Evolutionary conservation across 495 filamentous ascomycete genomes (phyloP).

Genomic region (Friedmanniomyces endolithicus): DNA sequence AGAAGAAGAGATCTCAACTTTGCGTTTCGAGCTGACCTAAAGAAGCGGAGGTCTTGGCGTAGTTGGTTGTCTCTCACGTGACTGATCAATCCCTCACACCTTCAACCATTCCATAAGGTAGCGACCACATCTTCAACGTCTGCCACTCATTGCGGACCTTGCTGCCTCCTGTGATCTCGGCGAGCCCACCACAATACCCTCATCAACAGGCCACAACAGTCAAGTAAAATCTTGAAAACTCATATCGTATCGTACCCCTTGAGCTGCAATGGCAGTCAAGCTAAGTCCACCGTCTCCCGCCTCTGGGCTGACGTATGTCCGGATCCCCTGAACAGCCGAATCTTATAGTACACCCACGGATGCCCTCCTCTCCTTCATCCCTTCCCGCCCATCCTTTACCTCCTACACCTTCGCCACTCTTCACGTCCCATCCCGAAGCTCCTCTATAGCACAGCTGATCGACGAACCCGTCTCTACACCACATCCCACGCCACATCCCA

Average conservation of each 20-base stretch:
- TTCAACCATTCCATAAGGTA: no score
- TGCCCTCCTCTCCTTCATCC: no score
- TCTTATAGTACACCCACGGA: not conserved
- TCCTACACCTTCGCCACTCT: no score
- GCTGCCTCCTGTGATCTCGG: no score
- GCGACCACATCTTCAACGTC: no score
- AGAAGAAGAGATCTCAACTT: not conserved
- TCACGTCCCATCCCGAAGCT: no score
- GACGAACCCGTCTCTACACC: no score
- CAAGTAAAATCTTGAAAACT: not conserved
- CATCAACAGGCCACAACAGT: not conserved
- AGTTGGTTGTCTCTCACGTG: not conserved
- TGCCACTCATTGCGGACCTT: no score
- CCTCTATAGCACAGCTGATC: no score
- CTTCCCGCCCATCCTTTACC: no score
- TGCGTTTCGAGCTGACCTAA: not conserved
- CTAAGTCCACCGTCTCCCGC: not conserved
- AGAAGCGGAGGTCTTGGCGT: slow-evolving; percentile 1
- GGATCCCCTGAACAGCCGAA: no score
- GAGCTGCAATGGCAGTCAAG: not conserved
- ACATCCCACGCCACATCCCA: not conserved
- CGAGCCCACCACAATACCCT: not conserved
- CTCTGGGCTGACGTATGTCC: not conserved
- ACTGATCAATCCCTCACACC: no score
- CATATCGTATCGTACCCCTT: not conserved